These are phyloP conservation scores for Trichothecium roseum DNA, from an alignment of 2,329 filamentous ascomycete genomes.

Conservation along the genomic window DNA sequence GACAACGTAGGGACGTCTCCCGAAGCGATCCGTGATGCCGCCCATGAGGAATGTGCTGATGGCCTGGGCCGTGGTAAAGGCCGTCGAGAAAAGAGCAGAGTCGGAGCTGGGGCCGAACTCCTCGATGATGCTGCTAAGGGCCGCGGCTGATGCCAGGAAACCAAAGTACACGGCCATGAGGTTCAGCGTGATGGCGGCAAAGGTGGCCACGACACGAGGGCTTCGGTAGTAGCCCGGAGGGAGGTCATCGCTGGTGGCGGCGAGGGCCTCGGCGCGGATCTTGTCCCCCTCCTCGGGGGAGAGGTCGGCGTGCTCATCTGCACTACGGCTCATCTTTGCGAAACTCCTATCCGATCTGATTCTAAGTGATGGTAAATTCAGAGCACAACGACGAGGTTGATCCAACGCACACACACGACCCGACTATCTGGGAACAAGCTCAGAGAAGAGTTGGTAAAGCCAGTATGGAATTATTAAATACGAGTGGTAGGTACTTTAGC, in stretches of 20 bases:
- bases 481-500: too few relatives aligned
- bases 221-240: constrained; percentile 9
- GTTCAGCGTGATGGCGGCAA: constrained; percentile 8
- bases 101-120: constrained; percentile 14
- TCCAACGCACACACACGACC: too few relatives aligned
- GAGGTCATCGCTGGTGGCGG: constrained; percentile 8
- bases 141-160: constrained; percentile 8
- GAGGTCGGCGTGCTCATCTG: too few relatives aligned
- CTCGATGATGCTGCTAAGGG: constrained; percentile 5
- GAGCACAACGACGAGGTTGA: too few relatives aligned
- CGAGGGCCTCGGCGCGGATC: constrained; percentile 9
- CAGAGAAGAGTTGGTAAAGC: too few relatives aligned
- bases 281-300: constrained; percentile 6
- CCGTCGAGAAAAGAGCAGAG: constrained; percentile 15
- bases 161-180: constrained; percentile 11
- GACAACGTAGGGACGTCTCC: constrained; percentile 11
- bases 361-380: too few relatives aligned
- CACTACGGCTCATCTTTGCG: too few relatives aligned
- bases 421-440: too few relatives aligned
- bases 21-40: constrained; percentile 26
- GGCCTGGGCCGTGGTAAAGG: constrained; percentile 19
- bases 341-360: too few relatives aligned
- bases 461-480: too few relatives aligned
- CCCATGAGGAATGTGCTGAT: constrained; percentile 24
- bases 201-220: constrained; percentile 8